Conservation (phyloP, 2,329 filamentous ascomycete genomes). For the Podosphaera xanthii region DNA sequence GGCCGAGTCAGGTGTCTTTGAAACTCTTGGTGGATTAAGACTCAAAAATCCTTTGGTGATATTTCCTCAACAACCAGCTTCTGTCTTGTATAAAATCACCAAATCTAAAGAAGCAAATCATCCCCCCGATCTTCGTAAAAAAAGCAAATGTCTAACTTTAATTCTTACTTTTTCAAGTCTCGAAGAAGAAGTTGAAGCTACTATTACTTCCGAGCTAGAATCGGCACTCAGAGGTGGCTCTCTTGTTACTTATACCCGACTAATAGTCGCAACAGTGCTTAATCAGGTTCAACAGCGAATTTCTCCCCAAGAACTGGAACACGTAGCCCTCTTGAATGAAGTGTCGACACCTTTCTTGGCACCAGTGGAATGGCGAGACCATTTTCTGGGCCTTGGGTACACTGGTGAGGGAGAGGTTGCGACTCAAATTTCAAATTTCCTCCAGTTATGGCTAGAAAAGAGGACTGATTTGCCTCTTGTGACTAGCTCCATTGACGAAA, state of each 20-base stretch:
- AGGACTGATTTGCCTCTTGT: slow-evolving; percentile 9
- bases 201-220: slow-evolving; percentile 23
- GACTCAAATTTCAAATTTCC: slow-evolving; percentile 8
- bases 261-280: slow-evolving; percentile 23
- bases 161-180: slow-evolving; percentile 55
- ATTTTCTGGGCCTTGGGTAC: slow-evolving; percentile 27
- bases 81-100: slow-evolving; percentile 56
- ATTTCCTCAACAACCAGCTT: slow-evolving; percentile 63
- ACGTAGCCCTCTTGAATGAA: slow-evolving; percentile 28
- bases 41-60: slow-evolving; percentile 34
- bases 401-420: slow-evolving; percentile 11
- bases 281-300: slow-evolving; percentile 23
- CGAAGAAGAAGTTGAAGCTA: slow-evolving; percentile 43
- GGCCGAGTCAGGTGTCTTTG: slow-evolving; percentile 44
- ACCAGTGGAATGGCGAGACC: slow-evolving; percentile 23
- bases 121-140: slow-evolving; percentile 10
- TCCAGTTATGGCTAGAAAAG: slow-evolving; percentile 12
- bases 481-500: slow-evolving; percentile 8
- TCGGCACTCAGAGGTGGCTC: slow-evolving; percentile 19
- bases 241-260: slow-evolving; percentile 24
- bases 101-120: slow-evolving; percentile 19
- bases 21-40: slow-evolving; percentile 34
- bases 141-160: slow-evolving; percentile 32
- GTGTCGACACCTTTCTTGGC: slow-evolving; percentile 26
- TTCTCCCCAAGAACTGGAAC: slow-evolving; percentile 30